Evolutionary conservation across 768 basidiomycete species (phyloP).

Genomic region (Leccinum boreale): DNA sequence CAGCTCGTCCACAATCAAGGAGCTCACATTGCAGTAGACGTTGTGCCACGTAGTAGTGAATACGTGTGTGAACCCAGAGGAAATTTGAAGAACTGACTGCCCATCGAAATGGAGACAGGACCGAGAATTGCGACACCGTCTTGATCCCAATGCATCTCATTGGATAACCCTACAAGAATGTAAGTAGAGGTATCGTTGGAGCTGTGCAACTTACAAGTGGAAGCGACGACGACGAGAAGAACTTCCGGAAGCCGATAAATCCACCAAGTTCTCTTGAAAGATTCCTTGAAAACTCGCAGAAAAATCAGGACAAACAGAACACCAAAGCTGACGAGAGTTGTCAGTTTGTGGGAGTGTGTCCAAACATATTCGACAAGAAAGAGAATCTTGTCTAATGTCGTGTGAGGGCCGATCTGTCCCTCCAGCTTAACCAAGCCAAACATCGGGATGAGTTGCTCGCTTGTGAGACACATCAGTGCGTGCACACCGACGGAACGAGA

Average conservation of each 20-base stretch:
- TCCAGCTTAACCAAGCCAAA: slow-evolving; percentile 68
- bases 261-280: slow-evolving; percentile 60
- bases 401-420: slow-evolving; percentile 53
- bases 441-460: slow-evolving; percentile 88
- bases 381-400: slow-evolving; percentile 70
- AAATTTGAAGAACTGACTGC: slow-evolving; percentile 63
- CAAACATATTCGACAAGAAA: slow-evolving; percentile 67
- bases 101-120: slow-evolving; percentile 60
- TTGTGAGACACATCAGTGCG: slow-evolving; percentile 23
- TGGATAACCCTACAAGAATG: slow-evolving; percentile 56
- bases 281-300: slow-evolving; percentile 54
- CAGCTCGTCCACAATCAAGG: neutral
- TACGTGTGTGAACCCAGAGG: slow-evolving; percentile 62
- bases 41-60: slow-evolving; percentile 71
- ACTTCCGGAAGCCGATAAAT: slow-evolving; percentile 89
- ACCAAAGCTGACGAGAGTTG: slow-evolving; percentile 71
- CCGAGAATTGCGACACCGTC: slow-evolving; percentile 85
- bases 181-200: neutral
- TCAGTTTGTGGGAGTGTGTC: slow-evolving; percentile 57
- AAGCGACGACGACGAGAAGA: slow-evolving; percentile 76
- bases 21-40: slow-evolving; percentile 74
- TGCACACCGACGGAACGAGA: neutral
- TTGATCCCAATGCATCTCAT: slow-evolving; percentile 67
- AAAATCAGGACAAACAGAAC: slow-evolving; percentile 65
- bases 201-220: slow-evolving; percentile 59